These are phyloP conservation scores for Draba incana DNA, from an alignment of 345 rosid species.

Conservation along the genomic window DNA sequence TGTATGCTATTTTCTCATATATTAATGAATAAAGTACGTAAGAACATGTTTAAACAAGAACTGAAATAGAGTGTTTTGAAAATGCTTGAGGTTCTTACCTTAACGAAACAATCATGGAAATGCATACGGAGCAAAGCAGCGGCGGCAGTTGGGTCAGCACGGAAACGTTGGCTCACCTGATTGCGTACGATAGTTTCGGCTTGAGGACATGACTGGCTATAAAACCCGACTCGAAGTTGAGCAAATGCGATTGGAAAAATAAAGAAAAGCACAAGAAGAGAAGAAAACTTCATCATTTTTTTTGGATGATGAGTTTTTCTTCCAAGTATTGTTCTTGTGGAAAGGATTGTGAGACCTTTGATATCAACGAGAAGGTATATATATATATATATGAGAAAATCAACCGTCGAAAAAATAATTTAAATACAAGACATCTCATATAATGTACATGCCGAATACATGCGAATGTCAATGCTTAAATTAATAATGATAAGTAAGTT, in stretches of 20 bases:
- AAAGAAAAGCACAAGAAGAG: constrained; percentile 36
- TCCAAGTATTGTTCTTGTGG: constrained; percentile 12
- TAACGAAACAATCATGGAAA: constrained; percentile 82
- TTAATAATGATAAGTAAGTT: constrained; percentile 12
- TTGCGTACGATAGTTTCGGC: constrained; percentile 60
- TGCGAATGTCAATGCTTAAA: constrained; percentile 31
- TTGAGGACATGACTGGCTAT: constrained; percentile 57
- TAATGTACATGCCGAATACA: constrained; percentile 6
- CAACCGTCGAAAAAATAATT: constrained; percentile 15
- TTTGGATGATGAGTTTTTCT: background rate
- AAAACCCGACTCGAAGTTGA: constrained; percentile 58
- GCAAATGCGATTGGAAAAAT: constrained; percentile 49
- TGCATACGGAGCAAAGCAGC: constrained; percentile 87
- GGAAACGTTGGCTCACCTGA: constrained; percentile 49
- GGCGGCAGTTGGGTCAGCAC: constrained; percentile 47
- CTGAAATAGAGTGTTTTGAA: no score
- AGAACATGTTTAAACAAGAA: no score
- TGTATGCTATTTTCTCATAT: background rate
- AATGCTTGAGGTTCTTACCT: constrained; percentile 44
- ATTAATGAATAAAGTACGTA: no score
- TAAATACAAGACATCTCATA: background rate
- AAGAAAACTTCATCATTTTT: constrained; percentile 33
- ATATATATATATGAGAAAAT: constrained; percentile 34
- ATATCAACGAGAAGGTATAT: constrained; percentile 19
- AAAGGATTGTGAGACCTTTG: constrained; percentile 18